Evolutionary conservation across 2,329 filamentous ascomycete genomes (phyloP).

Genomic region (Exophiala calicioides): DNA sequence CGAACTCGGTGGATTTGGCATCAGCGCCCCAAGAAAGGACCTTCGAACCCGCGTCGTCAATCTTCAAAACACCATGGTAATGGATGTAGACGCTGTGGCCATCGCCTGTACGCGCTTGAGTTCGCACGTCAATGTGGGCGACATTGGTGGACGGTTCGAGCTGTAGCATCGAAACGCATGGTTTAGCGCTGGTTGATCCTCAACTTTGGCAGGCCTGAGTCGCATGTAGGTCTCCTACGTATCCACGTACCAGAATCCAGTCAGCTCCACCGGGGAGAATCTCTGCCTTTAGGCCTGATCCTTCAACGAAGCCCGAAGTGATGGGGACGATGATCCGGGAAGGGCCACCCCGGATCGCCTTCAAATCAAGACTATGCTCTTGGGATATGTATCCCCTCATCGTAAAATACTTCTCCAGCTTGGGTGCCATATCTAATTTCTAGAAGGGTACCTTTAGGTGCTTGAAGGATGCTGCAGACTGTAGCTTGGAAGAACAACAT

Average conservation of each 20-base stretch:
- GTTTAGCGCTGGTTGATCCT: too few relatives aligned
- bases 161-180: too few relatives aligned
- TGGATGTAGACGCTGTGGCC: constrained; percentile 16
- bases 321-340: constrained; percentile 4
- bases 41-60: constrained; percentile 8
- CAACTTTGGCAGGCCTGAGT: too few relatives aligned
- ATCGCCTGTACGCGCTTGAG: constrained; percentile 5
- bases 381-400: constrained; percentile 7
- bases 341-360: not conserved
- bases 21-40: constrained; percentile 6
- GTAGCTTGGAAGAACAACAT: too few relatives aligned
- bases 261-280: constrained; percentile 5
- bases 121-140: constrained; percentile 17
- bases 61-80: constrained; percentile 19
- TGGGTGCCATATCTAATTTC: constrained; percentile 9
- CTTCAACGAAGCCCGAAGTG: constrained; percentile 1
- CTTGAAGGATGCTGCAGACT: too few relatives aligned
- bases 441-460: too few relatives aligned
- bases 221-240: too few relatives aligned
- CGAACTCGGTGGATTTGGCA: constrained; percentile 16
- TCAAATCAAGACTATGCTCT: not conserved
- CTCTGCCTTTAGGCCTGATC: constrained; percentile 1
- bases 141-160: not conserved
- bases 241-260: constrained; percentile 7
- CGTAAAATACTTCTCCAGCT: not conserved